Evolutionary conservation across 2,329 filamentous ascomycete species (phyloP).

Genomic region (Venturia nashicola): DNA sequence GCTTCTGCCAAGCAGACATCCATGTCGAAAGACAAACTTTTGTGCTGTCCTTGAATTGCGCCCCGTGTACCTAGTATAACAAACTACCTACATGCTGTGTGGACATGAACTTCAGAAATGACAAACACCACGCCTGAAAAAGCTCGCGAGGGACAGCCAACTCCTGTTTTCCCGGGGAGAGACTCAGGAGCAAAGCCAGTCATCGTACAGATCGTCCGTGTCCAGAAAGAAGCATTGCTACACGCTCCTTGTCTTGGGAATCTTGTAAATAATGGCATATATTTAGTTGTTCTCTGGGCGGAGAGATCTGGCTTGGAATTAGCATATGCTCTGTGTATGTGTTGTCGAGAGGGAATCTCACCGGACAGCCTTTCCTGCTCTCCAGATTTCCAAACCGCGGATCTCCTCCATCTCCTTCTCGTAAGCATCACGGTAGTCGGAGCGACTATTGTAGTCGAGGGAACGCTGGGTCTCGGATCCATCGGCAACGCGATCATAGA

Average conservation of each 20-base stretch:
- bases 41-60: background rate
- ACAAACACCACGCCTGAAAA: background rate
- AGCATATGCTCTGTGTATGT: background rate
- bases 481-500: constrained; percentile 86
- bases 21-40: background rate
- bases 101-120: background rate
- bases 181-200: background rate
- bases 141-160: background rate
- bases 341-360: constrained; percentile 4
- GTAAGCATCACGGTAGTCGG: constrained; percentile 93
- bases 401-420: constrained; percentile 99
- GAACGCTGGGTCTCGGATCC: constrained; percentile 93
- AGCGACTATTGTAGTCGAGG: constrained; percentile 91
- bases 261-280: background rate
- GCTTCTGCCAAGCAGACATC: background rate
- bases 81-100: background rate
- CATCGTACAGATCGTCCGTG: constrained; percentile 3
- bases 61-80: background rate
- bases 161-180: background rate
- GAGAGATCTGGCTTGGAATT: background rate
- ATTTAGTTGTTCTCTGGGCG: constrained; percentile 10
- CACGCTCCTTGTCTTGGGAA: background rate
- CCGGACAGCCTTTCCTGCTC: constrained; percentile 92
- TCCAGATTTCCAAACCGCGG: constrained; percentile 96
- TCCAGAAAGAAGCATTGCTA: background rate